These are phyloP conservation scores for Microthlaspi erraticum DNA, from an alignment of 345 rosid species.

Conservation along the genomic window DNA sequence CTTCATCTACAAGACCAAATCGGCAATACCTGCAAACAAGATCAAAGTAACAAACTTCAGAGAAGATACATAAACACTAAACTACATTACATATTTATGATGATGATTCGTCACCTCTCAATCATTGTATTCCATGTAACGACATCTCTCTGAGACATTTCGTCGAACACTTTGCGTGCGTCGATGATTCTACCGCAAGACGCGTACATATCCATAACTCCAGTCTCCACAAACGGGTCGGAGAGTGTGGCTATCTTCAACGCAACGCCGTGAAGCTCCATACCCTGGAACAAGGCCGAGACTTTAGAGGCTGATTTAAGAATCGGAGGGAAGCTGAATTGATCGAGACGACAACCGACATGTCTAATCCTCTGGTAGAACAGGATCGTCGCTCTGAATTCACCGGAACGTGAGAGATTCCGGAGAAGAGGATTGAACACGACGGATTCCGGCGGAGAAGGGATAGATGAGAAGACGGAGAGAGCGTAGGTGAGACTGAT, in stretches of 20 bases:
- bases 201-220: slow-evolving; percentile 50
- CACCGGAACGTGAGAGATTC: slow-evolving; percentile 45
- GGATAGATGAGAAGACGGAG: slow-evolving; percentile 53
- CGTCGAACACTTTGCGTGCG: slow-evolving; percentile 63
- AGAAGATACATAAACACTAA: neutral
- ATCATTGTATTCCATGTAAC: slow-evolving; percentile 69
- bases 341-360: slow-evolving; percentile 47
- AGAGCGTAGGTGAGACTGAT: slow-evolving; percentile 51
- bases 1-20: slow-evolving; percentile 53
- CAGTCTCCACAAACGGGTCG: slow-evolving; percentile 67
- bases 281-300: slow-evolving; percentile 56
- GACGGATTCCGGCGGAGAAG: slow-evolving; percentile 24
- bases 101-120: slow-evolving; percentile 49
- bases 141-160: slow-evolving; percentile 57
- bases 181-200: slow-evolving; percentile 46
- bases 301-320: slow-evolving; percentile 52
- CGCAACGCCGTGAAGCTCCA: slow-evolving; percentile 61
- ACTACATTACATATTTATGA: neutral
- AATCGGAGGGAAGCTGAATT: slow-evolving; percentile 56
- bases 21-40: slow-evolving; percentile 51
- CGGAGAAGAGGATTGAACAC: slow-evolving; percentile 55
- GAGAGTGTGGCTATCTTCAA: slow-evolving; percentile 52
- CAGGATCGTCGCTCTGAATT: slow-evolving; percentile 42
- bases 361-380: slow-evolving; percentile 47
- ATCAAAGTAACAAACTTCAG: neutral